A percentile compares a stretch with the other conserved stretches of the same genome.
Evolutionary conservation across 768 basidiomycete genomes (phyloP).

Genomic region (Lactifluus volemus): DNA sequence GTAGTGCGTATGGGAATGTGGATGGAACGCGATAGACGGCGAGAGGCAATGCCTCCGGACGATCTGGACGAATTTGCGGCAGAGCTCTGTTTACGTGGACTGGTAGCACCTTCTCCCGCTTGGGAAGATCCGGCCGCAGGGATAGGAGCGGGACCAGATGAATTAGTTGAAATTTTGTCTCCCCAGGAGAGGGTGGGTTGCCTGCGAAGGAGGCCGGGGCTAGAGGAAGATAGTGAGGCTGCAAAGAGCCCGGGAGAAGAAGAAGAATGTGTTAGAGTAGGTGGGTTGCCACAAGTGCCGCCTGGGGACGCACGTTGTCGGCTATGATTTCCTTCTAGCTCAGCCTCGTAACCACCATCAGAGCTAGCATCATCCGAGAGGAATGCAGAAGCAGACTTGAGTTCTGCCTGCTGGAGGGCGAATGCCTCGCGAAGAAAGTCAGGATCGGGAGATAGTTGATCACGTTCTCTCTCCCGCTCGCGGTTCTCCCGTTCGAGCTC

Average conservation of each 20-base stretch:
- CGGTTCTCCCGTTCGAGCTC: conserved; percentile 42
- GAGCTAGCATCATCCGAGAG: conserved; percentile 68
- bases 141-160: conserved; percentile 41
- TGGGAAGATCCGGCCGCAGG: conserved; percentile 32
- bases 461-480: conserved; percentile 35
- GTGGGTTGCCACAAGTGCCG: conserved; percentile 30
- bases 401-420: conserved; percentile 48
- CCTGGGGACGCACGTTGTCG: conserved; percentile 65
- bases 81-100: conserved; percentile 52
- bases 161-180: conserved; percentile 43
- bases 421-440: conserved; percentile 50
- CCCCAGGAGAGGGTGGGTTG: conserved; percentile 54
- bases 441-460: conserved; percentile 35
- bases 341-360: conserved; percentile 78
- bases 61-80: conserved; percentile 20
- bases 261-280: conserved; percentile 43
- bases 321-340: conserved; percentile 55
- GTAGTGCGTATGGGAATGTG: conserved; percentile 62
- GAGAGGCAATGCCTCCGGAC: conserved; percentile 42
- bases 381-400: conserved; percentile 42
- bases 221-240: conserved; percentile 62
- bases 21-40: conserved; percentile 77
- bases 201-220: conserved; percentile 61
- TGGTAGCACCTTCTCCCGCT: conserved; percentile 40
- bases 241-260: conserved; percentile 47